These are phyloP conservation scores for Leccinum fuscescens DNA, from an alignment of 1,284 basidiomycete genomes.

Conservation along the genomic window DNA sequence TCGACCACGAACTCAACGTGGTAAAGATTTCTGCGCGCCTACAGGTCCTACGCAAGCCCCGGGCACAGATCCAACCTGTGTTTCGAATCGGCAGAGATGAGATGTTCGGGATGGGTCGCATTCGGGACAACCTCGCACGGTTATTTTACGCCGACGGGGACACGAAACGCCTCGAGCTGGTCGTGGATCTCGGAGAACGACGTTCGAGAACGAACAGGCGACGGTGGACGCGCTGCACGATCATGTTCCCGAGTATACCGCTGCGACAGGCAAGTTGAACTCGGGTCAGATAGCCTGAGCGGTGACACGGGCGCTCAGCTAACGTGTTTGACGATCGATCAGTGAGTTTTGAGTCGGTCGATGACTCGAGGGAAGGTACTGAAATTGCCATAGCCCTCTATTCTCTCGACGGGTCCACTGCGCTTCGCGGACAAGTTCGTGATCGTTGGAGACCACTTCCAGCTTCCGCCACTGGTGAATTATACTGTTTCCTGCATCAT, in stretches of 20 bases:
- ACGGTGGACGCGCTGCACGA: conserved; percentile 17
- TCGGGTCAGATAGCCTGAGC: conserved; percentile 67
- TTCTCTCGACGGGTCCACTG: conserved; percentile 89
- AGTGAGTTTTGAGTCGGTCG: conserved; percentile 52
- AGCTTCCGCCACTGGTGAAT: conserved; percentile 87
- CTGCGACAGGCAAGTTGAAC: conserved; percentile 54
- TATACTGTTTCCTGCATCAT: not conserved
- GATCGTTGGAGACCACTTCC: conserved; percentile 95
- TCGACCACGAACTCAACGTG: conserved; percentile 77
- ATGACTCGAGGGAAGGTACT: not conserved
- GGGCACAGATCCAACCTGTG: conserved; percentile 31
- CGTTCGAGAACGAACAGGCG: conserved; percentile 47
- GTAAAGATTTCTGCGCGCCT: conserved; percentile 40
- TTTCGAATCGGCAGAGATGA: conserved; percentile 97
- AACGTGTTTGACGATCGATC: conserved; percentile 93
- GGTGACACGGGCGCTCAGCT: conserved; percentile 74
- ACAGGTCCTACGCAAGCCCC: conserved; percentile 17
- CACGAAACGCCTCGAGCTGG: conserved; percentile 58
- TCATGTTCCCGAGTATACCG: conserved; percentile 23
- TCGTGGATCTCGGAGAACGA: conserved; percentile 80
- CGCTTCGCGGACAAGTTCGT: conserved; percentile 90
- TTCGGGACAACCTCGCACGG: conserved; percentile 88
- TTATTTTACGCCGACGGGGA: conserved; percentile 82
- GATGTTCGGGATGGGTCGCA: conserved; percentile 79
- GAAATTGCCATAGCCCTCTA: conserved; percentile 56